Percentiles rank a stretch among this genome's conserved stretches.
Conservation (phyloP, 305 asterid species). For the Fraxinus latifolia region DNA sequence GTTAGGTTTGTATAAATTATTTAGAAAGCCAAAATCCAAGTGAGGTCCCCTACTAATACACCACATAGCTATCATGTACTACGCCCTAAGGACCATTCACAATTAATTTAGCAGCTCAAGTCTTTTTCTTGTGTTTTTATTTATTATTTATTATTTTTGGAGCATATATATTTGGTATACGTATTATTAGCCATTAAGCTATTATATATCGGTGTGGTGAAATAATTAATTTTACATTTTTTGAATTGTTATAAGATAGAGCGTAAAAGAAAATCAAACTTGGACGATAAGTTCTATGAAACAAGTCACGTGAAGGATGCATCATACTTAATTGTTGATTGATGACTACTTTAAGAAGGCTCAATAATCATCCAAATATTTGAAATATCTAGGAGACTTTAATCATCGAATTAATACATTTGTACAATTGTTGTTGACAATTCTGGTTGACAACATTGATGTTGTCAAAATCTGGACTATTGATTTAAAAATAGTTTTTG, state of each 20-base stretch:
- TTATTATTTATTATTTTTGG: neutral
- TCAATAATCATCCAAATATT: neutral
- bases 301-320: neutral
- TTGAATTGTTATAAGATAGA: neutral
- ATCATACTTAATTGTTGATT: neutral
- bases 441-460: too few relatives aligned
- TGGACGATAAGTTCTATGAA: neutral
- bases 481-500: too few relatives aligned
- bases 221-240: neutral
- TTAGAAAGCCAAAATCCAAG: constrained; percentile 23
- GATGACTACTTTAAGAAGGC: neutral
- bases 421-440: too few relatives aligned
- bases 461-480: too few relatives aligned
- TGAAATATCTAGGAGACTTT: neutral
- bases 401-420: neutral
- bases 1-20: constrained; percentile 21
- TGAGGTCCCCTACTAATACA: constrained; percentile 38
- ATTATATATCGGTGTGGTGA: neutral
- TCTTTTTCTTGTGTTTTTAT: neutral
- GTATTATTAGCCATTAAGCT: neutral
- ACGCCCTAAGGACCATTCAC: constrained; percentile 28
- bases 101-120: constrained; percentile 15
- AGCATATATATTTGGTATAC: neutral
- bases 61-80: constrained; percentile 29
- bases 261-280: neutral